These are phyloP conservation scores for Neodidymelliopsis sp. DNA, from an alignment of 2,329 filamentous ascomycete genomes.

Conservation along the genomic window DNA sequence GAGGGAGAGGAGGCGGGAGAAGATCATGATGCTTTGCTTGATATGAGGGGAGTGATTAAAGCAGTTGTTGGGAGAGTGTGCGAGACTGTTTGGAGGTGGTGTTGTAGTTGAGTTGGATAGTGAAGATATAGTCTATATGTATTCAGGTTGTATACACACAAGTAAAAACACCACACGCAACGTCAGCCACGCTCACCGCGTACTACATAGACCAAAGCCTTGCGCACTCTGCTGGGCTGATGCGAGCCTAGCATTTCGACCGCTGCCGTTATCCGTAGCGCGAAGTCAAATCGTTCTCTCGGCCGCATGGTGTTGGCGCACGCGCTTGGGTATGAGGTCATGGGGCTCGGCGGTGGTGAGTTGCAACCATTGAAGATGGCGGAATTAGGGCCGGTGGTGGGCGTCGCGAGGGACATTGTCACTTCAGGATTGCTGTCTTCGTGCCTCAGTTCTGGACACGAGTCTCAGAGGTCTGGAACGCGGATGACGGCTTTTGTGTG, in stretches of 20 bases:
- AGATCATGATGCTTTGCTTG: conserved; percentile 32
- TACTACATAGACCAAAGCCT: conserved; percentile 2
- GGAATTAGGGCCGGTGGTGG: neutral
- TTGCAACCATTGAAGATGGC: neutral
- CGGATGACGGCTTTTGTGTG: neutral
- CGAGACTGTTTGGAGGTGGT: neutral
- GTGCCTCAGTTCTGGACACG: neutral
- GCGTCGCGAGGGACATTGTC: neutral
- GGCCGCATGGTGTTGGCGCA: conserved; percentile 12
- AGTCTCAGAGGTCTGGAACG: conserved; percentile 1
- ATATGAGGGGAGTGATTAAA: neutral
- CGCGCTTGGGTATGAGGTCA: conserved; percentile 16
- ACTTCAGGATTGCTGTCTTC: neutral
- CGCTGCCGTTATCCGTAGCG: conserved; percentile 12
- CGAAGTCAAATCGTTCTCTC: neutral
- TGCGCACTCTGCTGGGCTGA: conserved; percentile 11
- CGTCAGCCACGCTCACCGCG: conserved; percentile 16
- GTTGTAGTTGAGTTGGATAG: neutral
- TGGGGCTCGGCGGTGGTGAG: conserved; percentile 9
- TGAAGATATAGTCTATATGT: neutral
- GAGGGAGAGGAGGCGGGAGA: conserved; percentile 62
- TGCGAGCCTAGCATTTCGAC: conserved; percentile 3
- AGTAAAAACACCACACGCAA: neutral
- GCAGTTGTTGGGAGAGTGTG: neutral
- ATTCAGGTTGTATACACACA: conserved; percentile 1